Percentiles rank a stretch among this genome's conserved stretches.
phyloP scores from a whole-genome alignment of 2,329 filamentous ascomycete species.

The Chrysosporium keratinophilum region DNA sequence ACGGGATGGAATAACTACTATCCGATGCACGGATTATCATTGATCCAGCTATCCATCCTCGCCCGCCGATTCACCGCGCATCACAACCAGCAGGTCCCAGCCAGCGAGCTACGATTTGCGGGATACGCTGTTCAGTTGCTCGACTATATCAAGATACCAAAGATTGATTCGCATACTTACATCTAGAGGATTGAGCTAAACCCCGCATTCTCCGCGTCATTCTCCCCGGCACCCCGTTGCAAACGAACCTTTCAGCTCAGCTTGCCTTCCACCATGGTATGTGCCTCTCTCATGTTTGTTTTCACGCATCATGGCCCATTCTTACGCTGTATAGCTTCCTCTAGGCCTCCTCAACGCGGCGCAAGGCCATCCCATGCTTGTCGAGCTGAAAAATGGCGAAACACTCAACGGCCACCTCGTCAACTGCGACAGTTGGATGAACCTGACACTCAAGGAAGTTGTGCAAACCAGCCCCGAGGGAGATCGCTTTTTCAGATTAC shows the following conservation, averaged over 20 bases:
- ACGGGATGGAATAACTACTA: not conserved
- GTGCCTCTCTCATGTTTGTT: not conserved
- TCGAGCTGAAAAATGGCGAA: slow-evolving; percentile 95
- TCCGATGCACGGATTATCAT: not conserved
- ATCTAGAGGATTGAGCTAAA: not conserved
- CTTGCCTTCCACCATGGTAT: slow-evolving; percentile 1
- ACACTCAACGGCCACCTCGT: slow-evolving; percentile 93
- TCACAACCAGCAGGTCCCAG: not conserved
- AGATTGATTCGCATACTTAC: not conserved
- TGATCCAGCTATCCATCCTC: not conserved
- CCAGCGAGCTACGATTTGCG: not conserved
- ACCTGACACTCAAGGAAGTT: slow-evolving; percentile 91
- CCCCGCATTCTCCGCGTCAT: not conserved
- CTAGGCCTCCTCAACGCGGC: slow-evolving; percentile 82
- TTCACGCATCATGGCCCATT: not conserved
- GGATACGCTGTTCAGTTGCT: not conserved
- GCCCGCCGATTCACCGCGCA: not conserved
- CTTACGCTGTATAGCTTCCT: slow-evolving; percentile 41
- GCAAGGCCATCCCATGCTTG: slow-evolving; percentile 94
- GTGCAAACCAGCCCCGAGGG: slow-evolving; percentile 93
- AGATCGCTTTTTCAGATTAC: slow-evolving; percentile 82
- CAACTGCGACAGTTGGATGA: slow-evolving; percentile 99
- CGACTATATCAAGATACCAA: not conserved
- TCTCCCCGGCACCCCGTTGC: not conserved
- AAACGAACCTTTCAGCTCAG: not conserved